A percentile compares a stretch with the other conserved stretches of the same genome.
These are phyloP conservation scores for Penicillium manginii DNA, from an alignment of 495 filamentous ascomycete genomes.

Conservation along the genomic window DNA sequence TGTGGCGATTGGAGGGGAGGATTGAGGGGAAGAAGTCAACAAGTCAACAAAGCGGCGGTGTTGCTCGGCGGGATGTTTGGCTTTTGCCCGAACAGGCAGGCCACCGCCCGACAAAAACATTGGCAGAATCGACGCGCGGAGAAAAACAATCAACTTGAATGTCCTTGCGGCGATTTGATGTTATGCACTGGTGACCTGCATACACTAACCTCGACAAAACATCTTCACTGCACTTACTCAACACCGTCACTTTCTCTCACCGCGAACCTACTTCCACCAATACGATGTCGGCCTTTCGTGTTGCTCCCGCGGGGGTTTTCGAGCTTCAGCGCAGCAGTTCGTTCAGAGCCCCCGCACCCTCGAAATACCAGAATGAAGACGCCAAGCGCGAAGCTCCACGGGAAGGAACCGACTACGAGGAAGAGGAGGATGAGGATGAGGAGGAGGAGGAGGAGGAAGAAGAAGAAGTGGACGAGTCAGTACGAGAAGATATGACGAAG, in stretches of 20 bases:
- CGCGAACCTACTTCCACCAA: background rate
- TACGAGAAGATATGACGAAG: constrained; percentile 83
- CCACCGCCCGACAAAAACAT: constrained; percentile 15
- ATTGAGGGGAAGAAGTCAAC: constrained; percentile 15
- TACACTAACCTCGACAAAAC: too few relatives aligned
- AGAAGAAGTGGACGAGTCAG: constrained; percentile 69
- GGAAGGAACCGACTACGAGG: constrained; percentile 25
- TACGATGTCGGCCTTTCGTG: constrained; percentile 36
- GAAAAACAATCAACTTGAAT: constrained; percentile 21
- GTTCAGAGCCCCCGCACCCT: constrained; percentile 14
- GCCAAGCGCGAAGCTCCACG: constrained; percentile 33
- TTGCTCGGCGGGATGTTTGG: constrained; percentile 34
- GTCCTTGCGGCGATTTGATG: background rate
- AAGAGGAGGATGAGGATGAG: constrained; percentile 48
- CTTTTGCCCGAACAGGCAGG: constrained; percentile 27
- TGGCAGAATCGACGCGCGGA: constrained; percentile 12
- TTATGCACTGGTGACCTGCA: too few relatives aligned
- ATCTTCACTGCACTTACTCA: background rate
- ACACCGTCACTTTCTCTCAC: background rate
- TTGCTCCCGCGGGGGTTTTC: constrained; percentile 29
- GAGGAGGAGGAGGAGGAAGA: too few relatives aligned
- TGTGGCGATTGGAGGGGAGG: constrained; percentile 8
- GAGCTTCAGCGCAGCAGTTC: constrained; percentile 26
- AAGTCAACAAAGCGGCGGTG: constrained; percentile 15
- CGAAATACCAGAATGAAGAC: constrained; percentile 27